phyloP scores from a whole-genome alignment of 1,139 yeast species.

The Geotrichum klebahnii region DNA sequence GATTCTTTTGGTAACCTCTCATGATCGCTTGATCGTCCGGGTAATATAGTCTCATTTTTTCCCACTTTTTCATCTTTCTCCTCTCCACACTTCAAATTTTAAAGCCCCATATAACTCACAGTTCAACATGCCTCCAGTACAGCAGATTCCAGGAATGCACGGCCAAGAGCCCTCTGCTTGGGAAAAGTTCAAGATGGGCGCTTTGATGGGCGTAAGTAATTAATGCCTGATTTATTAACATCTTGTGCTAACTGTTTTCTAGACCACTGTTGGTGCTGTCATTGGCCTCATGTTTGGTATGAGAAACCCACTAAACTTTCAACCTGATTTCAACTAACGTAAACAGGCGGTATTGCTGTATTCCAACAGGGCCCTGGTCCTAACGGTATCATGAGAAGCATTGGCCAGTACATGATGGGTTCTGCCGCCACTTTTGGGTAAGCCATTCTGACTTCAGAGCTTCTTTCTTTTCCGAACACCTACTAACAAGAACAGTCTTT shows the following conservation, averaged over 20 bases:
- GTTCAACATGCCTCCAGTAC: slow-evolving; percentile 72
- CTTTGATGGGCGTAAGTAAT: slow-evolving; percentile 74
- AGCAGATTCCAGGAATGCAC: slow-evolving; percentile 63
- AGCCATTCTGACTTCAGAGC: slow-evolving; percentile 8
- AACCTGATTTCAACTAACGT: neutral
- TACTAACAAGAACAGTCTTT: slow-evolving; percentile 13
- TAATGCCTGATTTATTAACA: neutral
- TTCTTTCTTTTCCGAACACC: neutral
- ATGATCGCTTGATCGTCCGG: no score
- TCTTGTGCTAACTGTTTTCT: neutral
- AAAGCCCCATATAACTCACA: neutral
- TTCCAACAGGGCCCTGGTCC: slow-evolving; percentile 97
- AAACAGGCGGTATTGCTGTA: slow-evolving; percentile 67
- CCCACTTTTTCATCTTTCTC: slow-evolving; percentile 1
- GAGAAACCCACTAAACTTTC: slow-evolving; percentile 11
- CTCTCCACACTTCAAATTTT: neutral
- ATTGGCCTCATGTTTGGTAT: slow-evolving; percentile 87
- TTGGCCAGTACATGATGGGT: slow-evolving; percentile 95
- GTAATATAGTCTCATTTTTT: neutral
- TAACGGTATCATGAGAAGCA: slow-evolving; percentile 90
- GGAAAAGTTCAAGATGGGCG: slow-evolving; percentile 97
- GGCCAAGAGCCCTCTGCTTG: slow-evolving; percentile 79
- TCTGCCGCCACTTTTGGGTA: slow-evolving; percentile 91
- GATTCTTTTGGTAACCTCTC: no score
- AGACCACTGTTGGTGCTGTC: slow-evolving; percentile 88